phyloP scores from a whole-genome alignment of 164 flowering plant species.

The Litsea cubeba region DNA sequence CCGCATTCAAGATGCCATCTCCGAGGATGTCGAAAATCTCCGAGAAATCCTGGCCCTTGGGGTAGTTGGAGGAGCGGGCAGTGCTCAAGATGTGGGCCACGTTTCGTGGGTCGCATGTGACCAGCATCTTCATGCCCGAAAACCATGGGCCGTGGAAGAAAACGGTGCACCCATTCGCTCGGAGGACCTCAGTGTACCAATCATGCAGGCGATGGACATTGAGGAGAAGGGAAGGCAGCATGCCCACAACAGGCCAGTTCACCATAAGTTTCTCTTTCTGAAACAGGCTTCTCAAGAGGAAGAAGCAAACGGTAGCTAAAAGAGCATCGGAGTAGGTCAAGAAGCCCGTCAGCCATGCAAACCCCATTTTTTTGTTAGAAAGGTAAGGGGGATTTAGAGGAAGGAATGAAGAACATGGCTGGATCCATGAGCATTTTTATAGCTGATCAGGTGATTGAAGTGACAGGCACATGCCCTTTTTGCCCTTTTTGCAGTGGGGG shows the following conservation, averaged over 20 bases:
- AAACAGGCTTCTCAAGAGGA: neutral
- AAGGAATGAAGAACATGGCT: no score
- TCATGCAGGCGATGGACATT: constrained; percentile 1
- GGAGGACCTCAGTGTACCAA: neutral
- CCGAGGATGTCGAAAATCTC: constrained; percentile 8
- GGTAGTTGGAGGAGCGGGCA: neutral
- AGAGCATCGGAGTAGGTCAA: neutral
- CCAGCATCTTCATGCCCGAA: neutral
- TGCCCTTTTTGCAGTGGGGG: no score
- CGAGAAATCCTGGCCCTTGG: constrained; percentile 2
- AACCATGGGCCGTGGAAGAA: constrained; percentile 2
- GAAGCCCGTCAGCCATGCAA: neutral
- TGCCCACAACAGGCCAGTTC: constrained; percentile 20
- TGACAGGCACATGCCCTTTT: no score
- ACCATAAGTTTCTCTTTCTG: no score
- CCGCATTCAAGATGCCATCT: constrained; percentile 6
- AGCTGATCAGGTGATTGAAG: no score
- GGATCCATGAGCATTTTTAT: no score
- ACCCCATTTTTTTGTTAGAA: neutral
- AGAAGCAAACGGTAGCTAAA: constrained; percentile 3
- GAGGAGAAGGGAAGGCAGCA: constrained; percentile 3
- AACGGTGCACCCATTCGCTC: neutral
- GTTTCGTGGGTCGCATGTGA: constrained; percentile 10
- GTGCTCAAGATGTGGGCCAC: neutral
- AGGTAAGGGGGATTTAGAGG: no score